Evolutionary conservation across 169 alveolate genomes (phyloP).

Genomic region (Cystoisospora suis): DNA sequence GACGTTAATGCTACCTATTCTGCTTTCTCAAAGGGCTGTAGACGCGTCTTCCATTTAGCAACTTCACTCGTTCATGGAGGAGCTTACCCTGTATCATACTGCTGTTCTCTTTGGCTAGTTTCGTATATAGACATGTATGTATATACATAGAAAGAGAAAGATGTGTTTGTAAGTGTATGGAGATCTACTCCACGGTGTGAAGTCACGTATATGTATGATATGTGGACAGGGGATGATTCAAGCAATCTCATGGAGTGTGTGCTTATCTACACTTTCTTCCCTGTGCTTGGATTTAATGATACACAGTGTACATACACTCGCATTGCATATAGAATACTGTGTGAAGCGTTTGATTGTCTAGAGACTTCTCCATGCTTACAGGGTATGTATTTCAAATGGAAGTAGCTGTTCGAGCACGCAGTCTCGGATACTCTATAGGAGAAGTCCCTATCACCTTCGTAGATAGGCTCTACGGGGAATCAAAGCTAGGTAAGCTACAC

Average conservation of each 20-base stretch:
- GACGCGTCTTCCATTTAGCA: too few relatives aligned
- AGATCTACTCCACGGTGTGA: neutral
- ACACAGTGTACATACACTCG: neutral
- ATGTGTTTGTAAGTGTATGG: neutral
- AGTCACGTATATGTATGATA: neutral
- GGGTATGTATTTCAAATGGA: slow-evolving; percentile 98
- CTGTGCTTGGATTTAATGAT: neutral
- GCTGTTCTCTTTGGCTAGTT: neutral
- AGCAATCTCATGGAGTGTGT: too few relatives aligned
- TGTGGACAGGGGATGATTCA: neutral
- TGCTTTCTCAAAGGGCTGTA: too few relatives aligned
- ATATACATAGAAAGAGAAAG: neutral
- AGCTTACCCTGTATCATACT: neutral
- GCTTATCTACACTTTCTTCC: too few relatives aligned
- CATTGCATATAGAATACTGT: neutral
- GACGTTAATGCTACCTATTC: too few relatives aligned
- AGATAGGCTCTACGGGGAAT: slow-evolving; percentile 95
- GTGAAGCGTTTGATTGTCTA: neutral
- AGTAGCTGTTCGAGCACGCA: slow-evolving; percentile 91
- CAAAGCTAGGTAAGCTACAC: slow-evolving; percentile 86
- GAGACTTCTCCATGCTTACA: neutral
- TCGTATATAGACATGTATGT: neutral
- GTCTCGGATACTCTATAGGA: slow-evolving; percentile 86
- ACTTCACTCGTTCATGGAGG: too few relatives aligned
- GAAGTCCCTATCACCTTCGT: slow-evolving; percentile 97